Percentiles rank a stretch among this genome's conserved stretches.
Conservation (phyloP, 2,329 filamentous ascomycete species). For the Penicillium griseofulvum region DNA sequence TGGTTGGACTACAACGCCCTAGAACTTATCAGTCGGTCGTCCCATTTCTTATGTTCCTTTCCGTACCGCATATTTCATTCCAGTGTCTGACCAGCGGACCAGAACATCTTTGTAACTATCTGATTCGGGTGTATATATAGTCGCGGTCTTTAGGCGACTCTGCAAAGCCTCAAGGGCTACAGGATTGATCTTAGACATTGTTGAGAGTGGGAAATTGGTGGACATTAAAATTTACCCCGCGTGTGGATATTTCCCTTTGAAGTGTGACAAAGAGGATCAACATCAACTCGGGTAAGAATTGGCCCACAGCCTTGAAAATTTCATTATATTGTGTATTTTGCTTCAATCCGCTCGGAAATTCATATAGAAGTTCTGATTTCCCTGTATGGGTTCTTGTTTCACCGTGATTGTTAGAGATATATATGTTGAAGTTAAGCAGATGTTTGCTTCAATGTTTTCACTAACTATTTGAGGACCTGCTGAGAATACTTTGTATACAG, state of each 20-base stretch:
- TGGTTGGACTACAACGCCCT: conserved; percentile 50
- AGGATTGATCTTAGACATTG: conserved; percentile 4
- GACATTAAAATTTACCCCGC: conserved; percentile 1
- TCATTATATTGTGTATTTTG: neutral
- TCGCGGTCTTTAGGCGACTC: conserved; percentile 7
- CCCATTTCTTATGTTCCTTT: neutral
- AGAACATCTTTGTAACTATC: conserved; percentile 24
- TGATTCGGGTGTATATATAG: conserved; percentile 21
- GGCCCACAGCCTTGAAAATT: neutral
- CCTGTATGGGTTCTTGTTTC: no score
- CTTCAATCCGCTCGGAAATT: neutral
- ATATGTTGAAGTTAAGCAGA: neutral
- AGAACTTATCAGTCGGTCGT: neutral
- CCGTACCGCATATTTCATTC: conserved; percentile 30
- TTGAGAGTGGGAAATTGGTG: neutral
- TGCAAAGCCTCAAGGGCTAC: conserved; percentile 11
- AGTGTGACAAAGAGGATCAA: neutral
- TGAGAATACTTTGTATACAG: conserved; percentile 31
- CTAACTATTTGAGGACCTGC: conserved; percentile 18
- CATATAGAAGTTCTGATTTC: neutral
- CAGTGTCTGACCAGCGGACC: conserved; percentile 33
- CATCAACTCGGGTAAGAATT: neutral
- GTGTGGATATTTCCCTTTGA: neutral
- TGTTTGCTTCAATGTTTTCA: neutral
- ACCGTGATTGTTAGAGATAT: neutral